Evolutionary conservation across 305 asterid genomes (phyloP).

Genomic region (Fraxinus sp.): DNA sequence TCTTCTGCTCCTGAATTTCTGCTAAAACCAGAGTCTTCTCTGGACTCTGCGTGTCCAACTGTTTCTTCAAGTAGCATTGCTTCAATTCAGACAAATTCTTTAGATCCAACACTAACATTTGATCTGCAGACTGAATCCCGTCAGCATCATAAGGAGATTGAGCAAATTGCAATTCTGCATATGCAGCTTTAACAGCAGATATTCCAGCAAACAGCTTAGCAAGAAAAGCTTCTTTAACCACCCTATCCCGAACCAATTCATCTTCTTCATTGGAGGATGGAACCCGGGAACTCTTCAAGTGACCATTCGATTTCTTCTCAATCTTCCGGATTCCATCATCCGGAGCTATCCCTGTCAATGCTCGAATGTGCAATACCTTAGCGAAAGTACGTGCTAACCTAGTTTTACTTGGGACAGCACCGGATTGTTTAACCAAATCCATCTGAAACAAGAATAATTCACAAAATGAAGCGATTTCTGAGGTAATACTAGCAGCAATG

Average conservation of each 20-base stretch:
- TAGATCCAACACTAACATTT: slow-evolving; percentile 47
- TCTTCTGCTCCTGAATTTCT: slow-evolving; percentile 56
- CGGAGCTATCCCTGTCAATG: slow-evolving; percentile 32
- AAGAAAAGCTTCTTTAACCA: slow-evolving; percentile 48
- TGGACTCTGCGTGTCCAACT: slow-evolving; percentile 37
- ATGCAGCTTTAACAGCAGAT: slow-evolving; percentile 60
- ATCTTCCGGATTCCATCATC: slow-evolving; percentile 28
- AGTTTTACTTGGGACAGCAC: slow-evolving; percentile 35
- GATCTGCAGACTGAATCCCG: slow-evolving; percentile 62
- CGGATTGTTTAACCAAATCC: slow-evolving; percentile 42
- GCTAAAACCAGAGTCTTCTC: slow-evolving; percentile 39
- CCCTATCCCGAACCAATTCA: slow-evolving; percentile 24
- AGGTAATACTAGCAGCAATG: not conserved
- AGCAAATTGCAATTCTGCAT: slow-evolving; percentile 53
- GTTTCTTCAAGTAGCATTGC: slow-evolving; percentile 51
- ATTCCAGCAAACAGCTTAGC: slow-evolving; percentile 55
- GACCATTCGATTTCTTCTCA: slow-evolving; percentile 13
- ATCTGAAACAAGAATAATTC: slow-evolving; percentile 29
- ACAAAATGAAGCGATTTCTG: not conserved
- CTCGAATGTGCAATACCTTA: slow-evolving; percentile 47
- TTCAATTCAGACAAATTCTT: slow-evolving; percentile 50
- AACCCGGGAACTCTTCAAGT: not conserved
- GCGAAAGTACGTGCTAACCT: slow-evolving; percentile 48
- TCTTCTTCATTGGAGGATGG: slow-evolving; percentile 31
- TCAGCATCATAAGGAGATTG: slow-evolving; percentile 71